Percentiles rank a stretch among this genome's conserved stretches.
Conservation (phyloP, 805 yeast species). For the Candida pseudoglaebosa region DNA sequence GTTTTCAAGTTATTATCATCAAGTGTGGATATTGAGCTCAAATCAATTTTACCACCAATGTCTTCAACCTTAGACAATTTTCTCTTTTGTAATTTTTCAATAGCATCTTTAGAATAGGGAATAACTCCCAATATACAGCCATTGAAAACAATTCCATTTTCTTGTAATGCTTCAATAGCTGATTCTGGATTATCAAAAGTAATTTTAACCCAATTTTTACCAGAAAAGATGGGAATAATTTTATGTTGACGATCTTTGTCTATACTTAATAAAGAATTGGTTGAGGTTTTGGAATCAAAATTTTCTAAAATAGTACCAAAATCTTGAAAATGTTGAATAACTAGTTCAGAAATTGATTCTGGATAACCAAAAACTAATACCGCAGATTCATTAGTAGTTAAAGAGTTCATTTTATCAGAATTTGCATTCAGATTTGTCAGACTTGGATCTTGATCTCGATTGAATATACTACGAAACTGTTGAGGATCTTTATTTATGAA, state of each 20-base stretch:
- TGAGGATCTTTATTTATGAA: conserved; percentile 46
- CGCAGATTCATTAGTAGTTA: conserved; percentile 49
- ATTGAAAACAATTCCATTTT: conserved; percentile 69
- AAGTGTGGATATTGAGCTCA: conserved; percentile 3
- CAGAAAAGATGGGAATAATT: conserved; percentile 68
- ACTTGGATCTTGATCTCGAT: conserved; percentile 9
- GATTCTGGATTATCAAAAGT: conserved; percentile 74
- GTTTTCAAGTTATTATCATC: conserved; percentile 1
- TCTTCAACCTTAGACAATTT: conserved; percentile 43
- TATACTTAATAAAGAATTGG: conserved; percentile 8
- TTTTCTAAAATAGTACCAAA: conserved; percentile 80
- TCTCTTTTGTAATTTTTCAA: conserved; percentile 54
- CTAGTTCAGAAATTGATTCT: conserved; percentile 61
- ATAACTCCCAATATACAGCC: conserved; percentile 65
- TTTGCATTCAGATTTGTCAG: conserved; percentile 5
- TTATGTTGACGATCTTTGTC: conserved; percentile 10
- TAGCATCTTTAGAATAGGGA: conserved; percentile 58
- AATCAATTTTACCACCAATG: conserved; percentile 36
- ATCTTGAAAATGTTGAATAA: conserved; percentile 69
- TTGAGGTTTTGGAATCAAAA: conserved; percentile 40
- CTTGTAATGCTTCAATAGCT: conserved; percentile 80
- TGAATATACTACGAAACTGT: conserved; percentile 43
- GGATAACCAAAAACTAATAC: conserved; percentile 88
- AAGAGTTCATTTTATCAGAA: conserved; percentile 16
- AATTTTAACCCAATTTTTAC: conserved; percentile 86